Conservation (phyloP, 192 early-diverging fungal species). For the Linderina pennispora region DNA sequence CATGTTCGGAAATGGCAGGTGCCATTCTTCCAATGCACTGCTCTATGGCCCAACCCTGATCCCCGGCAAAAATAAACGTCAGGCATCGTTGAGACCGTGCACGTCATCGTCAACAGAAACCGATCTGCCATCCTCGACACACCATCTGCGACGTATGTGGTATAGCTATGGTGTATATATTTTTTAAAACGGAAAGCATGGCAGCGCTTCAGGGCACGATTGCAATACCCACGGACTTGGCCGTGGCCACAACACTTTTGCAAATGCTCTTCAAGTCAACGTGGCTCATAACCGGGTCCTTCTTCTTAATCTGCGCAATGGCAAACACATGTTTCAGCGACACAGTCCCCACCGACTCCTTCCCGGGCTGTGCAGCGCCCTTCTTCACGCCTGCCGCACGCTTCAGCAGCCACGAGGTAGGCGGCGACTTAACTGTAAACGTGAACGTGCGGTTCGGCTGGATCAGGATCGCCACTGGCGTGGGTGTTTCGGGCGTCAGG, state of each 20-base stretch:
- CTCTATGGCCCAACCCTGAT: too few species aligned
- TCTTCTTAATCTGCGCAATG: slow-evolving; percentile 85
- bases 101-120: too few species aligned
- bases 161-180: too few species aligned
- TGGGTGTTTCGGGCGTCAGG: slow-evolving; percentile 69
- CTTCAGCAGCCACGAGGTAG: slow-evolving; percentile 82
- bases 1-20: too few species aligned
- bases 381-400: slow-evolving; percentile 84
- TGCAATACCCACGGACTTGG: slow-evolving; percentile 78
- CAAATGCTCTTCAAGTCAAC: slow-evolving; percentile 63
- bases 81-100: too few species aligned
- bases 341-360: slow-evolving; percentile 70
- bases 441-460: slow-evolving; percentile 90
- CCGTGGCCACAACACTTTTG: slow-evolving; percentile 67
- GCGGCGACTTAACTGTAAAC: slow-evolving; percentile 81
- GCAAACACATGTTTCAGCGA: slow-evolving; percentile 93
- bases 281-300: slow-evolving; percentile 72
- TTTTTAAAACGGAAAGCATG: too few species aligned
- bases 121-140: too few species aligned
- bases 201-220: too few species aligned
- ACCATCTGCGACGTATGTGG: too few species aligned
- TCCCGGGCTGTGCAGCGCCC: slow-evolving; percentile 73
- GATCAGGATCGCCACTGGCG: slow-evolving; percentile 77
- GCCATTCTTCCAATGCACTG: too few species aligned
- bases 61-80: too few species aligned